Conservation (phyloP, 192 early-diverging fungal species). For the Gaertneriomyces semiglobifer region DNA sequence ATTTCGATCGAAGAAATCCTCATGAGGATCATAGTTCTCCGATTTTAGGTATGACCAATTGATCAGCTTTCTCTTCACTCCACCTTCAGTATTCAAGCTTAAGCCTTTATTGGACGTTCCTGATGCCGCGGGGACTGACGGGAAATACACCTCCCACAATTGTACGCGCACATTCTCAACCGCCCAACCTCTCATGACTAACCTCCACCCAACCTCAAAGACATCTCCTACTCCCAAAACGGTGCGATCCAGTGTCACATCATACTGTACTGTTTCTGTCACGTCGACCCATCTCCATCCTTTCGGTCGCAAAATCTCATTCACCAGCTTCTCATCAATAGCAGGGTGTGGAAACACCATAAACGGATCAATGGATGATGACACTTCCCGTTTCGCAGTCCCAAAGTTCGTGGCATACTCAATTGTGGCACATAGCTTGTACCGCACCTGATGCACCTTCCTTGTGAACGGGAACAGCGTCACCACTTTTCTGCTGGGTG, state of each 20-base stretch:
- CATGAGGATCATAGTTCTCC: no score
- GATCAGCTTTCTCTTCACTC: no score
- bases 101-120: no score
- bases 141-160: no score
- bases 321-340: neutral
- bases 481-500: constrained; percentile 21
- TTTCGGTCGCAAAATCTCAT: neutral
- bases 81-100: no score
- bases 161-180: constrained; percentile 8
- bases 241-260: constrained; percentile 9
- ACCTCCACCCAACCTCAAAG: constrained; percentile 15
- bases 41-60: no score
- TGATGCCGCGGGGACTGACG: no score
- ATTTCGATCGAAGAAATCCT: no score
- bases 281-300: constrained; percentile 2
- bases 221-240: constrained; percentile 17
- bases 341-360: constrained; percentile 14
- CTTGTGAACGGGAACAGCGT: neutral
- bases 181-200: constrained; percentile 14
- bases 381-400: constrained; percentile 6
- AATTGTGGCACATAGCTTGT: constrained; percentile 11
- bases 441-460: constrained; percentile 11
- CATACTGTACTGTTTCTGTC: constrained; percentile 17
- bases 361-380: constrained; percentile 16
- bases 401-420: constrained; percentile 10